These are phyloP conservation scores for Miamiensis avidus DNA, from an alignment of 169 alveolate species.

Conservation along the genomic window DNA sequence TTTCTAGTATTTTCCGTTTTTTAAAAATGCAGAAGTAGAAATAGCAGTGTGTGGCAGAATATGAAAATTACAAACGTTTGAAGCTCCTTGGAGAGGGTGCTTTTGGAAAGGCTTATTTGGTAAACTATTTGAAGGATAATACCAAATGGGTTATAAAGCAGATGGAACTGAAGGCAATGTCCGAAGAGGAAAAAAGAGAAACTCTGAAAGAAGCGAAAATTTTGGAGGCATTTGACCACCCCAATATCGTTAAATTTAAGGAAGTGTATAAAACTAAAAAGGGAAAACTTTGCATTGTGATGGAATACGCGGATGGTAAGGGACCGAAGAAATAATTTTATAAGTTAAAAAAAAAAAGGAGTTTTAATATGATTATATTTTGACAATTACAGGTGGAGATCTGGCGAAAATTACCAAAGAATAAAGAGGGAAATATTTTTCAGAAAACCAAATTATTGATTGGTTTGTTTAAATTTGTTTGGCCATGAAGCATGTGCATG, in stretches of 20 bases:
- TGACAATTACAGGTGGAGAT: conserved; percentile 78
- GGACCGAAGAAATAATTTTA: too few relatives aligned
- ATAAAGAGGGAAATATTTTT: conserved; percentile 56
- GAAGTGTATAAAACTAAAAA: conserved; percentile 75
- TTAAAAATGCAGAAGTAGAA: too few relatives aligned
- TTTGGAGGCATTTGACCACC: conserved; percentile 69
- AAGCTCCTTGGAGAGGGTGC: conserved; percentile 81
- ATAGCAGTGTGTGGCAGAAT: too few relatives aligned
- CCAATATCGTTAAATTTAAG: conserved; percentile 71
- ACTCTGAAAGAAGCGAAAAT: conserved; percentile 73
- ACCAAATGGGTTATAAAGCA: conserved; percentile 71
- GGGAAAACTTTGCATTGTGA: conserved; percentile 82
- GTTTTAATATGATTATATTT: too few relatives aligned
- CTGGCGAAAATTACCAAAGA: conserved; percentile 46
- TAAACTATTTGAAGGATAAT: conserved; percentile 51
- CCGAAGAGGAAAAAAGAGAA: conserved; percentile 72
- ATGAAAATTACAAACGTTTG: conserved; percentile 57
- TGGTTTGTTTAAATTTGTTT: conserved; percentile 82
- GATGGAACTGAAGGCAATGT: conserved; percentile 57
- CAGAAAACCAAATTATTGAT: conserved; percentile 75
- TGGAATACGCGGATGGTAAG: conserved; percentile 90
- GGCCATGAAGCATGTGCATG: conserved; percentile 88
- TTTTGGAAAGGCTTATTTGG: conserved; percentile 75
- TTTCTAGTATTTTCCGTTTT: too few relatives aligned
- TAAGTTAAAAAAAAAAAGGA: too few relatives aligned